phyloP scores from a whole-genome alignment of 2,329 filamentous ascomycete genomes.

The Teratosphaeria zuluensis region DNA sequence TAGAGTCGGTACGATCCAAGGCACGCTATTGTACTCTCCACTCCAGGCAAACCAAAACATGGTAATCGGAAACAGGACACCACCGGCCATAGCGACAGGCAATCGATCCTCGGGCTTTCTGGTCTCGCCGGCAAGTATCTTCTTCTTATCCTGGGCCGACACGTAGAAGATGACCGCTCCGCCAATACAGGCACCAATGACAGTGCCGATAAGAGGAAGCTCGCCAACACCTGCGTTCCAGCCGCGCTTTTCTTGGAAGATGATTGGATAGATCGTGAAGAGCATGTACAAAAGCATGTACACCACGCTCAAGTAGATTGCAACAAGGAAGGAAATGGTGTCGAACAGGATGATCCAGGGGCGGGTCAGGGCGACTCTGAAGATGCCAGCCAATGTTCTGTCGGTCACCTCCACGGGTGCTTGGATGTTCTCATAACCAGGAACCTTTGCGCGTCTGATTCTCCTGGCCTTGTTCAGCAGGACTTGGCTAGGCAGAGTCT shows the following conservation, averaged over 20 bases:
- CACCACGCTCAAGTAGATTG: conserved; percentile 45
- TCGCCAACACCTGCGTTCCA: conserved; percentile 27
- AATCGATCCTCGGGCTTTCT: conserved; percentile 36
- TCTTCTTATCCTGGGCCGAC: conserved; percentile 31
- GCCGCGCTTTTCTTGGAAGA: conserved; percentile 35
- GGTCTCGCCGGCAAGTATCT: conserved; percentile 26
- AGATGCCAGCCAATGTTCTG: conserved; percentile 35
- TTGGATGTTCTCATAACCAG: conserved; percentile 44
- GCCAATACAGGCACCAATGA: conserved; percentile 40
- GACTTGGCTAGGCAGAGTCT: conserved; percentile 45
- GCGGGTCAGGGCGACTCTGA: conserved; percentile 43
- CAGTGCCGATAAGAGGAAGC: conserved; percentile 32
- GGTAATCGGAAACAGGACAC: conserved; percentile 23
- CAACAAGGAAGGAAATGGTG: conserved; percentile 42
- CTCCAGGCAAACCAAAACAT: conserved; percentile 29
- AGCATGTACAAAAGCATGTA: conserved; percentile 49
- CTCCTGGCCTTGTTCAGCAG: conserved; percentile 46
- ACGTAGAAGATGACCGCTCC: conserved; percentile 33
- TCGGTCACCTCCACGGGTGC: conserved; percentile 41
- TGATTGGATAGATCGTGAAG: conserved; percentile 47
- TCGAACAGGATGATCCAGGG: conserved; percentile 48
- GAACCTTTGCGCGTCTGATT: conserved; percentile 38
- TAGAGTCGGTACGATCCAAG: conserved; percentile 39
- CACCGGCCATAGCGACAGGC: conserved; percentile 23
- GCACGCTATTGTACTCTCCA: conserved; percentile 31